Conservation (phyloP, 495 filamentous ascomycete genomes). For the Penicillium nucicola region DNA sequence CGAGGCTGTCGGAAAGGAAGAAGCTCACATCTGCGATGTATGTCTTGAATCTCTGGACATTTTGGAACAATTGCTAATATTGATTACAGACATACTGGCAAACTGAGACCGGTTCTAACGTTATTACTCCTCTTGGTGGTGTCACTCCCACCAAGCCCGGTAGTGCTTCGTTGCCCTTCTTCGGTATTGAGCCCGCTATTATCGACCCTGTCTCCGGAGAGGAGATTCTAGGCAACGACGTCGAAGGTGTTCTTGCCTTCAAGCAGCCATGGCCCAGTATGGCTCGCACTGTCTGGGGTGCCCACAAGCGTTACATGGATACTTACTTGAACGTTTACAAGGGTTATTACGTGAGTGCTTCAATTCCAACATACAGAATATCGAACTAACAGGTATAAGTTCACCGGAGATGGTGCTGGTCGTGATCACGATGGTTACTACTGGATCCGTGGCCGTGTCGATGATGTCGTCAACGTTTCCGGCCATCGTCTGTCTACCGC, state of each 20-base stretch:
- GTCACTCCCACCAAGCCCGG: conserved; percentile 57
- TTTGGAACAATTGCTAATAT: conserved; percentile 1
- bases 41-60: conserved; percentile 34
- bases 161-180: conserved; percentile 69
- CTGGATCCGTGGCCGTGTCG: conserved; percentile 98
- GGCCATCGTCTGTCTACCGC: conserved; percentile 95
- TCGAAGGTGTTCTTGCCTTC: conserved; percentile 96
- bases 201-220: conserved; percentile 95
- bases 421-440: conserved; percentile 99
- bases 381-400: conserved; percentile 56
- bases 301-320: conserved; percentile 98
- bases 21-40: conserved; percentile 93
- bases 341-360: conserved; percentile 83
- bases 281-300: conserved; percentile 97
- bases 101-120: conserved; percentile 97
- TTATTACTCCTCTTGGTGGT: conserved; percentile 59
- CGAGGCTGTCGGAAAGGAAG: conserved; percentile 89
- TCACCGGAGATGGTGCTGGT: conserved; percentile 96
- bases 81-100: conserved; percentile 92
- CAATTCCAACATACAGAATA: background rate
- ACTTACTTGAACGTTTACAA: conserved; percentile 98
- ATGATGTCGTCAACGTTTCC: conserved; percentile 97
- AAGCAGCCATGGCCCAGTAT: conserved; percentile 99
- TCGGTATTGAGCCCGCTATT: conserved; percentile 96
- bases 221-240: conserved; percentile 93